Conservation (phyloP, 768 basidiomycete species). For the Kwoniella bestiolae region DNA sequence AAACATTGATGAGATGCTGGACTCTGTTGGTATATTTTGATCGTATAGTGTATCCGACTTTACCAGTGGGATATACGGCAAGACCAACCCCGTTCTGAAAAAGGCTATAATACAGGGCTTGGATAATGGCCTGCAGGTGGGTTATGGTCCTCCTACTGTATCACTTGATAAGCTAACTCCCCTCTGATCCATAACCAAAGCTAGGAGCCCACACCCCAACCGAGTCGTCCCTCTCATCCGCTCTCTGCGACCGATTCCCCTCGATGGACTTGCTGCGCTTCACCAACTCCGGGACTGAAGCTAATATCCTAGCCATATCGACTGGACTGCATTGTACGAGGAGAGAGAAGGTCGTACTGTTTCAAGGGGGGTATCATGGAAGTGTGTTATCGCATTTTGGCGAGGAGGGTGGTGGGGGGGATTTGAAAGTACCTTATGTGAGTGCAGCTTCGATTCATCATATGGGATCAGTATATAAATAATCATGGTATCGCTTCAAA, state of each 20-base stretch:
- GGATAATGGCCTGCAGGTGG: conserved; percentile 31
- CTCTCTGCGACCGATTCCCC: conserved; percentile 25
- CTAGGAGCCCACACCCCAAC: conserved; percentile 28
- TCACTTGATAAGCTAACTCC: neutral
- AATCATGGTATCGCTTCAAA: neutral
- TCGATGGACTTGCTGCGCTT: conserved; percentile 32
- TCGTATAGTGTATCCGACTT: conserved; percentile 28
- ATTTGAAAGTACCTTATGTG: conserved; percentile 28
- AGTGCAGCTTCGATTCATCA: neutral
- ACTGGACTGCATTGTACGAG: conserved; percentile 22
- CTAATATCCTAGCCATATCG: conserved; percentile 27
- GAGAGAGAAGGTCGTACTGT: conserved; percentile 28
- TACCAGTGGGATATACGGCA: conserved; percentile 33
- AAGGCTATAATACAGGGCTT: conserved; percentile 26
- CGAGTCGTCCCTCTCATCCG: conserved; percentile 24
- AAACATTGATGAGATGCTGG: neutral
- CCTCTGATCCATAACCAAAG: conserved; percentile 1
- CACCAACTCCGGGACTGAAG: conserved; percentile 39
- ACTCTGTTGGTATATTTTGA: no score
- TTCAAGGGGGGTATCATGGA: conserved; percentile 34
- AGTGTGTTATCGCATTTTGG: conserved; percentile 26
- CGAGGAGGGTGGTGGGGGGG: conserved; percentile 8
- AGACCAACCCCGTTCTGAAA: conserved; percentile 26
- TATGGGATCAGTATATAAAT: neutral
- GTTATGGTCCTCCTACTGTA: neutral